These are phyloP conservation scores for Botrytis paeoniae DNA, from an alignment of 2,329 filamentous ascomycete species.

Conservation along the genomic window DNA sequence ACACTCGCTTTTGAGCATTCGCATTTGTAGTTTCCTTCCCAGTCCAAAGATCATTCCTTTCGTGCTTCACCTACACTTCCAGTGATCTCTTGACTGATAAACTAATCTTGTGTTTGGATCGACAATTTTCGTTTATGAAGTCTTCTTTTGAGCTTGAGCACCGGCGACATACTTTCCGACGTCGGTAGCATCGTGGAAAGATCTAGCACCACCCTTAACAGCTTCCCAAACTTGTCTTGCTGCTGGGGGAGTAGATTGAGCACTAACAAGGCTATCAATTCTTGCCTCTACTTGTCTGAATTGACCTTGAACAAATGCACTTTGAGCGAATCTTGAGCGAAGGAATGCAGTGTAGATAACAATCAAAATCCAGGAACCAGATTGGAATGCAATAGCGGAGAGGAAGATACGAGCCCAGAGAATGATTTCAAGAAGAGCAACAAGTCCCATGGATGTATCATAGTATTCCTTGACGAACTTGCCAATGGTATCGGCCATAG, in stretches of 20 bases:
- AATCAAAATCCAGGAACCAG: slow-evolving; percentile 86
- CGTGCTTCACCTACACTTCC: slow-evolving; percentile 16
- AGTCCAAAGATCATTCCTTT: not conserved
- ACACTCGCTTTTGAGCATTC: slow-evolving; percentile 1
- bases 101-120: not conserved
- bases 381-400: slow-evolving; percentile 82
- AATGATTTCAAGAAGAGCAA: slow-evolving; percentile 81
- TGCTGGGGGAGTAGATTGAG: slow-evolving; percentile 80
- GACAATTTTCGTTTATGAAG: slow-evolving; percentile 29
- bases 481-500: slow-evolving; percentile 78
- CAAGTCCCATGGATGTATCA: slow-evolving; percentile 90
- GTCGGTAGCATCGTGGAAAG: slow-evolving; percentile 79
- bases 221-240: slow-evolving; percentile 77
- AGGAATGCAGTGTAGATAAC: slow-evolving; percentile 87
- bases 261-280: slow-evolving; percentile 76
- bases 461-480: slow-evolving; percentile 98
- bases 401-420: slow-evolving; percentile 82
- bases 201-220: slow-evolving; percentile 68
- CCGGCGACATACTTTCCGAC: slow-evolving; percentile 67
- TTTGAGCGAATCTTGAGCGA: slow-evolving; percentile 85
- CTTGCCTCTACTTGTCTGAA: slow-evolving; percentile 70
- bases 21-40: not conserved
- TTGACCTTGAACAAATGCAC: slow-evolving; percentile 83
- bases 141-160: slow-evolving; percentile 58
- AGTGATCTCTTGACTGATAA: not conserved